Evolutionary conservation across 768 basidiomycete genomes (phyloP), one percentile per base, ranked within the genome.

Genomic region (Coprinellus micaceus): DNA sequence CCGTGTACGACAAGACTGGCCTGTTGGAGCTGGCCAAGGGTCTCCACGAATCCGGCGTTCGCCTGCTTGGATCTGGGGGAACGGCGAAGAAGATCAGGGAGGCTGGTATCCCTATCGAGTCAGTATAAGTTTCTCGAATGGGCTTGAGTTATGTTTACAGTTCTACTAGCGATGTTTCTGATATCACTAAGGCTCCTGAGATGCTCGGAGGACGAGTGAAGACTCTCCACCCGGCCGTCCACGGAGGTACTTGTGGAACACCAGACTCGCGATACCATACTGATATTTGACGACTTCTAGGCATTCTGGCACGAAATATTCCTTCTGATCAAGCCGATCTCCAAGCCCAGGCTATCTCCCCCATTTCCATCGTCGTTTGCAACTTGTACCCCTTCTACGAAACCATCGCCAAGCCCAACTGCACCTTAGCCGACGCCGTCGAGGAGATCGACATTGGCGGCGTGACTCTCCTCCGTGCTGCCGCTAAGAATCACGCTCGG

Each of bases 381-480:
- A 99, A 99, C 71, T 85, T 99, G 52, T 98, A 99, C 77, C 97
- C 97, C 0, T 99, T 99, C 76, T 84, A 90, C 29, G 83, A 86
- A 21, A 97, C 95, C 47, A 91, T 96, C 68, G 82, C 95, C 0
- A 84, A 87, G 63, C 91, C 94, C 0, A 83, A 83, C 61, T 95
- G 94, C 74, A 94, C 92, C 11, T 83, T 98, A 58, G 84, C 91
- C 2, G 88, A 89, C 47, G 96, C 96, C 4, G 88, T 98, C 57
- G 97, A 99, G 70, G 97, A 99, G 72, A 89, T 99, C 63, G 97
- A 99, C 73, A 98, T 99, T 56, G 97, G 97, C 5, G 97, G 97
- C 25, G 97, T 99, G 46, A 98, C 97, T 5, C 86, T 99, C 9
- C 85, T 98, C 47, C 89, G 97, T 40, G 97, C 96, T 7, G 97